Base-by-base conservation (phyloP, 208 protist genomes). In the Naegleria fowleri region DNA sequence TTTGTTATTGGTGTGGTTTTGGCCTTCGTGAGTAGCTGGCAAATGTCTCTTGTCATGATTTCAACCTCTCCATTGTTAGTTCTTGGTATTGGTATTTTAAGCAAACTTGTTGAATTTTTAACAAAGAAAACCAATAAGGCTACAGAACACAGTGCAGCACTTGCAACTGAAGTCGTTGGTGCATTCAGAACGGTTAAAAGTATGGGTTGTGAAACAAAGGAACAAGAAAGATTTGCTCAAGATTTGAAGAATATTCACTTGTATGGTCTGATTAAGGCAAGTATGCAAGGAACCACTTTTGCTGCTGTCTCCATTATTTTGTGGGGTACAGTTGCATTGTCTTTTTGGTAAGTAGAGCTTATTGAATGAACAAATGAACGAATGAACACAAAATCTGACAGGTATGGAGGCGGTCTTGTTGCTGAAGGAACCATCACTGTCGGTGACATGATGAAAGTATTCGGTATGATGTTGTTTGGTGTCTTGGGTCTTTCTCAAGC, bases 121-220 rank as follows among this genome's bases (percentile, higher is more conserved):
- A 40, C 76, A 36, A 84, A 40, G 36, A 84, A 40, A 84, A 39
- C 76, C 36, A 19, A 15, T 38, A 84, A 41, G 19, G 33, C 29
- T 40, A 39, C 76, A 19, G 76, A 40, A 84, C 33, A 84, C 36
- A 39, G 29, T 5, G n/a, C 11, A 40, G 76, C 19, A 22, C 13
- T 75, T 75, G 40, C 40, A 25, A 87, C 11, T n/a, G 83, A 87
- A 87, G 83, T 87, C 9, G 48, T 87, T n/a, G 38, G 83, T 55
- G 41, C 40, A 2, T 51, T 87, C 6, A 11, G 83, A 22, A 87
- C 83, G 0, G 83, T 87, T 51, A 16, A n/a, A 29, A 52, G 39
- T 7, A 87, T 87, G 83, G n/a, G 7, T 2, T 33, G 83, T 39
- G 83, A 87, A 51, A 39, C n/a, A 29, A 51, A 51, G n/a, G 83